Evolutionary conservation across 2,329 filamentous ascomycete genomes (phyloP), one percentile per base, ranked within the genome.

Genomic region (Stagonosporopsis vannaccii): DNA sequence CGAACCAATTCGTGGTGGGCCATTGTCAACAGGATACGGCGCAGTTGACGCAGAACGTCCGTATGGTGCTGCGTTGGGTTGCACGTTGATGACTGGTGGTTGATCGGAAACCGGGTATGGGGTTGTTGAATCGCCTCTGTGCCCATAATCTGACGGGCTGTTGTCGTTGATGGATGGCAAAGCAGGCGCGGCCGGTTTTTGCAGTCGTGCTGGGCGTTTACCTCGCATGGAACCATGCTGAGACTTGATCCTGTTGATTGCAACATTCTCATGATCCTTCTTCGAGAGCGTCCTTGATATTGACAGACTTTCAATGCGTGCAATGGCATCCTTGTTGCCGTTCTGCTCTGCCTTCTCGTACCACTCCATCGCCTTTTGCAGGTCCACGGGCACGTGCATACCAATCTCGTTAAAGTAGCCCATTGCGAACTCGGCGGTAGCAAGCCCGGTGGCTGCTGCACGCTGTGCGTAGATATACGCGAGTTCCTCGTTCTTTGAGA

Each of bases 341-440:
- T 94, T 91, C 28, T 91, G 89, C 26, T 92, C 90, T 7, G 95
- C 94, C 69, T 92, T 88, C 63, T 90, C 86, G 73, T 99, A 99
- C 95, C 95, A 99, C 61, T 83, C 87, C 60, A 90, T 84, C 1
- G 95, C 94, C 73, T 95, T 90, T 45, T 87, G 84, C 37, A 97
- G 78, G 72, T 94, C 91, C 62, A 91, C 90, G n/a, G 87, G 85
- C 22, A 96, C 90, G 71, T 92, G 88, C 72, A 99, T 96, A 65
- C 95, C 95, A 66, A 99, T 96, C 75, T 99, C 95, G 73, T 95
- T 87, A 79, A 98, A 99, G 77, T 99, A 99, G 11, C 94, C 94
- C 82, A 99, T 86, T 23, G 95, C 95, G 71, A 99, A 99, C 75
- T 98, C 92, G 44, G 93, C 95, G 0, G 93, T 98, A 0, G 92